phyloP scores from a whole-genome alignment of 2,329 filamentous ascomycete genomes.

The Fusarium sp. region DNA sequence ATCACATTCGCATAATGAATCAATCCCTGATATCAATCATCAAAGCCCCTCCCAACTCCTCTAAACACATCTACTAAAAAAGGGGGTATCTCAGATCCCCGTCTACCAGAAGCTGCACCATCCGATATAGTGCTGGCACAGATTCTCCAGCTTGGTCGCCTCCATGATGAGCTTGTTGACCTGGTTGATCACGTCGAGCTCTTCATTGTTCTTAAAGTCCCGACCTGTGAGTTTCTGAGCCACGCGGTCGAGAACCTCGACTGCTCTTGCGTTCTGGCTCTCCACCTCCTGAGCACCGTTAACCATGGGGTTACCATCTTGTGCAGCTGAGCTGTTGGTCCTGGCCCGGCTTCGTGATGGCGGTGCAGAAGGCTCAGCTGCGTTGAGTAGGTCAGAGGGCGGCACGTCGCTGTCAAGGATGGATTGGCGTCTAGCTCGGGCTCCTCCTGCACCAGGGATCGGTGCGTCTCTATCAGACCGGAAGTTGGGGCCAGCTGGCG shows the following conservation, averaged over 20 bases:
- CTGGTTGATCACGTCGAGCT: conserved; percentile 84
- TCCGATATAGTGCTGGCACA: conserved; percentile 98
- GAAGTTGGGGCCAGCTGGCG: conserved; percentile 72
- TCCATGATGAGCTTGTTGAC: conserved; percentile 95
- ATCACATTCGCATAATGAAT: conserved; percentile 5
- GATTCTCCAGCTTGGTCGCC: conserved; percentile 94
- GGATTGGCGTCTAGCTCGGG: conserved; percentile 69
- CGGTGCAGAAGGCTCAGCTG: conserved; percentile 57
- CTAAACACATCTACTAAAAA: conserved; percentile 9
- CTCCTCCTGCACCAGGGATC: conserved; percentile 56
- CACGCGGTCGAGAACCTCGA: conserved; percentile 90
- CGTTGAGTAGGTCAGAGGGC: conserved; percentile 65
- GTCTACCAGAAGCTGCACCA: conserved; percentile 97
- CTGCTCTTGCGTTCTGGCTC: conserved; percentile 88
- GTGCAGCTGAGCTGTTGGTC: conserved; percentile 64
- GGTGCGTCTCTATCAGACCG: conserved; percentile 65
- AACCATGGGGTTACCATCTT: conserved; percentile 45
- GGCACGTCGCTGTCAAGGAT: conserved; percentile 71
- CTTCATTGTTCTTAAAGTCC: conserved; percentile 87
- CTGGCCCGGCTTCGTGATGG: conserved; percentile 61
- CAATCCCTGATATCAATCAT: conserved; percentile 10
- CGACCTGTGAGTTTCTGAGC: conserved; percentile 94
- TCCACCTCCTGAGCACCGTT: conserved; percentile 65
- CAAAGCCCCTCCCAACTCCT: conserved; percentile 31
- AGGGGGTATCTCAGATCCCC: not conserved